Conservation (phyloP, 768 basidiomycete genomes). For the Rhizopogon vulgaris region DNA sequence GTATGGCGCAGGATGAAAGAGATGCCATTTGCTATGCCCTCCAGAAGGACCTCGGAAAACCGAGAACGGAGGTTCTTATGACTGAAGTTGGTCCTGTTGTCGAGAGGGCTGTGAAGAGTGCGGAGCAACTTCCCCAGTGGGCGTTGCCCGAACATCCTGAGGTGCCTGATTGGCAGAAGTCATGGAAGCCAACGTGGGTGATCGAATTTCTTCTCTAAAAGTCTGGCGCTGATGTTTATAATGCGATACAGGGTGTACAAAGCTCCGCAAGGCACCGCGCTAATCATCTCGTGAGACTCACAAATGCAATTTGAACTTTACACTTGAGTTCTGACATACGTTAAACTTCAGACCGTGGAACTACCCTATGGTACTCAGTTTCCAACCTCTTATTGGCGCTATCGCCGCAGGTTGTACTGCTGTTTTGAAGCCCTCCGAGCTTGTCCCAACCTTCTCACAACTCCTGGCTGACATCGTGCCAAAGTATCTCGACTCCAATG, state of each 20-base stretch:
- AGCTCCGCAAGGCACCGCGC: slow-evolving; percentile 53
- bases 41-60: slow-evolving; percentile 44
- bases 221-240: neutral
- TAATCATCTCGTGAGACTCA: slow-evolving; percentile 53
- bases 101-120: slow-evolving; percentile 35
- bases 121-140: slow-evolving; percentile 55
- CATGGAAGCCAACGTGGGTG: slow-evolving; percentile 43
- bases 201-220: neutral
- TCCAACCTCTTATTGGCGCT: slow-evolving; percentile 62
- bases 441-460: slow-evolving; percentile 36
- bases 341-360: slow-evolving; percentile 55
- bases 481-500: slow-evolving; percentile 45
- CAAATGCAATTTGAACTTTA: neutral
- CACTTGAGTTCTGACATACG: neutral
- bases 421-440: slow-evolving; percentile 63
- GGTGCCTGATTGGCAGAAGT: slow-evolving; percentile 34
- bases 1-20: slow-evolving; percentile 56
- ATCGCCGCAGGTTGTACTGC: slow-evolving; percentile 71
- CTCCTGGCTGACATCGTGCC: slow-evolving; percentile 52
- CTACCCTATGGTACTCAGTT: slow-evolving; percentile 48
- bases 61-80: slow-evolving; percentile 28
- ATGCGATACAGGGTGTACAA: slow-evolving; percentile 32
- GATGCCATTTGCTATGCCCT: slow-evolving; percentile 42
- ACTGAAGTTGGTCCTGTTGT: slow-evolving; percentile 42
- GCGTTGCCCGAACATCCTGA: slow-evolving; percentile 35